Conservation (phyloP, 2,329 filamentous ascomycete genomes). For the Cladophialophora immunda region DNA sequence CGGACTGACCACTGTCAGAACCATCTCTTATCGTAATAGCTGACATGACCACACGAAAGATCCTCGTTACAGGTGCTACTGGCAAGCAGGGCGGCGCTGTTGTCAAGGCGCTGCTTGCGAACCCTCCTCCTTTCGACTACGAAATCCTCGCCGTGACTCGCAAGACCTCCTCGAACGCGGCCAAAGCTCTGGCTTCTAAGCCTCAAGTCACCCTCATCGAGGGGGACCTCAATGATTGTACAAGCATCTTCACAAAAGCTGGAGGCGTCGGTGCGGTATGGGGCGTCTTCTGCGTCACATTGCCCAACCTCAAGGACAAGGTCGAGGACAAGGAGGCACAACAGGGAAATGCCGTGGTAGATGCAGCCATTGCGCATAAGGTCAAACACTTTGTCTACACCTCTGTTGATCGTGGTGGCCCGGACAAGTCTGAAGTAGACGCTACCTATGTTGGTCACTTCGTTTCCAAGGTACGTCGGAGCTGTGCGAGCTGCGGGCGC, state of each 20-base stretch:
- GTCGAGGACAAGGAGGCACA: conserved; percentile 52
- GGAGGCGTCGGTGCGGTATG: conserved; percentile 57
- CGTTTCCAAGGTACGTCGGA: conserved; percentile 56
- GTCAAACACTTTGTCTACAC: conserved; percentile 71
- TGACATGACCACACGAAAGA: conserved; percentile 32
- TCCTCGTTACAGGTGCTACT: conserved; percentile 52
- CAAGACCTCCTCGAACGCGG: conserved; percentile 59
- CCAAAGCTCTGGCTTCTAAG: conserved; percentile 53
- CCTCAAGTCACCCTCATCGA: conserved; percentile 64
- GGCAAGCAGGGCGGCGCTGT: conserved; percentile 53
- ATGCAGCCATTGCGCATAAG: conserved; percentile 63
- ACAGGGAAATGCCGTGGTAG: conserved; percentile 68
- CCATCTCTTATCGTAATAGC: not conserved
- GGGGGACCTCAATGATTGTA: conserved; percentile 64
- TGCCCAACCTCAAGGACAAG: conserved; percentile 51
- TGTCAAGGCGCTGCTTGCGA: conserved; percentile 45
- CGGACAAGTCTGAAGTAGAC: conserved; percentile 59
- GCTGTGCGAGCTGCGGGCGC: not conserved
- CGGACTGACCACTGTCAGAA: not conserved
- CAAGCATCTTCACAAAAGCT: conserved; percentile 60
- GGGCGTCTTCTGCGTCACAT: conserved; percentile 71
- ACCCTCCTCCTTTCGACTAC: conserved; percentile 47
- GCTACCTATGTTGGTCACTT: conserved; percentile 70
- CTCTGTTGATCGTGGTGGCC: conserved; percentile 70
- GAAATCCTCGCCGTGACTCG: conserved; percentile 61